phyloP scores from a whole-genome alignment of 1,284 basidiomycete species.

The Malassezia psittaci region DNA sequence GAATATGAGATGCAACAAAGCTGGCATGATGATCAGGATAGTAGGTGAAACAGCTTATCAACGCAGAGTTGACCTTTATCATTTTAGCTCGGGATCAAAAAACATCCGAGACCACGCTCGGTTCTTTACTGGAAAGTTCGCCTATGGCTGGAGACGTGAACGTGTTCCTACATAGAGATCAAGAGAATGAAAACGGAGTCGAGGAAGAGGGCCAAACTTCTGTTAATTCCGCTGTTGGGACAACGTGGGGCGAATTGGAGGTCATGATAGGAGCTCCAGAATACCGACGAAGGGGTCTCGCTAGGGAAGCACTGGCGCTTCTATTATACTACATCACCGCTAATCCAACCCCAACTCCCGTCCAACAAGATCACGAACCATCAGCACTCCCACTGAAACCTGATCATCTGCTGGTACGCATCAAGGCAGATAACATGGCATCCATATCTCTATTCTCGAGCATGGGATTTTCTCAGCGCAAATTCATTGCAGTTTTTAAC shows the following conservation, averaged over 20 bases:
- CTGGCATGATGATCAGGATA: slow-evolving; percentile 81
- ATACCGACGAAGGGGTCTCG: slow-evolving; percentile 57
- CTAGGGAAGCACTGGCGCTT: slow-evolving; percentile 42
- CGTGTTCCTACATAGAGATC: slow-evolving; percentile 57
- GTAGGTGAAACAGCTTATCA: slow-evolving; percentile 49
- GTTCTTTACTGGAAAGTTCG: slow-evolving; percentile 47
- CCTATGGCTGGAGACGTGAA: slow-evolving; percentile 87
- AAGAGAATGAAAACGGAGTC: slow-evolving; percentile 19
- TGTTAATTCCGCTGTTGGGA: not conserved
- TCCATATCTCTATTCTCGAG: slow-evolving; percentile 27
- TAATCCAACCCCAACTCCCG: slow-evolving; percentile 13
- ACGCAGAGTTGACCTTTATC: slow-evolving; percentile 66
- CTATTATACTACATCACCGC: slow-evolving; percentile 42
- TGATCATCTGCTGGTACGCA: slow-evolving; percentile 12
- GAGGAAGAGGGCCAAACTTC: no score
- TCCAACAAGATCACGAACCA: not conserved
- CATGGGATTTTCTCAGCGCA: slow-evolving; percentile 23
- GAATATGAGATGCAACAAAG: slow-evolving; percentile 85
- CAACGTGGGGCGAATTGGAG: slow-evolving; percentile 57
- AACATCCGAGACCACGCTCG: not conserved
- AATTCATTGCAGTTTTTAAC: slow-evolving; percentile 5
- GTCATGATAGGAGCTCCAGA: slow-evolving; percentile 73
- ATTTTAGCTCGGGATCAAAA: slow-evolving; percentile 12
- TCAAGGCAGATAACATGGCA: not conserved
- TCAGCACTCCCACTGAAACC: slow-evolving; percentile 18